A percentile compares a stretch with the other conserved stretches of the same genome.
phyloP scores from a whole-genome alignment of 371 early-diverging fungal species.

The Nematocida displodere region DNA sequence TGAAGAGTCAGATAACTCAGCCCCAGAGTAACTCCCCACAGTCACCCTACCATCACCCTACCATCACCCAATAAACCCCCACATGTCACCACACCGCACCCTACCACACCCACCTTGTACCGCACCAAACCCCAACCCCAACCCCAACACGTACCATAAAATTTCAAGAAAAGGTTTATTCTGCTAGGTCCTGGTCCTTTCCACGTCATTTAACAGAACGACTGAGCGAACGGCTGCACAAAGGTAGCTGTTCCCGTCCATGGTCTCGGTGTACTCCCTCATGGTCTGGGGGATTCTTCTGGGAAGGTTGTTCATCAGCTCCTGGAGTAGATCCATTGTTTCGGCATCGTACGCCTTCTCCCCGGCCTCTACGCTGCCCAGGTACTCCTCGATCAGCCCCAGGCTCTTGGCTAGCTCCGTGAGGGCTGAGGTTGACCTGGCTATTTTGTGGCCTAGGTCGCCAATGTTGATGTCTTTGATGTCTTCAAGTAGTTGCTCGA shows the following conservation, averaged over 20 bases:
- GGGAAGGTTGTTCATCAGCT: constrained; percentile 59
- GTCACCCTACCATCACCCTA: no score
- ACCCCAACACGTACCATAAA: neutral
- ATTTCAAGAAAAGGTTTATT: no score
- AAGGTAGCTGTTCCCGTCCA: constrained; percentile 39
- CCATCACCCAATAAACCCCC: no score
- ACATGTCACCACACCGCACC: no score
- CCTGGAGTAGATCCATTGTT: constrained; percentile 56
- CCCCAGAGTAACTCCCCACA: no score
- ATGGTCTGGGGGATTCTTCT: constrained; percentile 30
- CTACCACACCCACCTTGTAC: no score
- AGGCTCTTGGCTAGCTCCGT: constrained; percentile 47
- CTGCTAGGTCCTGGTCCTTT: no score
- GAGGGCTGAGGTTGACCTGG: constrained; percentile 54
- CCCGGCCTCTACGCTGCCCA: constrained; percentile 42
- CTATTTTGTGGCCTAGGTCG: constrained; percentile 50
- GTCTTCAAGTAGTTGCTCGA: constrained; percentile 93
- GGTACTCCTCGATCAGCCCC: constrained; percentile 52
- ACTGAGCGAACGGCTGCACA: constrained; percentile 26
- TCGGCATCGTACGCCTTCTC: constrained; percentile 45
- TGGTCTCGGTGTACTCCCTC: constrained; percentile 25
- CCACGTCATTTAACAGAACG: constrained; percentile 43
- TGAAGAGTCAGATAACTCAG: neutral
- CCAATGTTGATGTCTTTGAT: constrained; percentile 67
- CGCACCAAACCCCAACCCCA: no score